These are phyloP conservation scores for Phlebopus sp. DNA, from an alignment of 1,284 basidiomycete species.

Conservation along the genomic window DNA sequence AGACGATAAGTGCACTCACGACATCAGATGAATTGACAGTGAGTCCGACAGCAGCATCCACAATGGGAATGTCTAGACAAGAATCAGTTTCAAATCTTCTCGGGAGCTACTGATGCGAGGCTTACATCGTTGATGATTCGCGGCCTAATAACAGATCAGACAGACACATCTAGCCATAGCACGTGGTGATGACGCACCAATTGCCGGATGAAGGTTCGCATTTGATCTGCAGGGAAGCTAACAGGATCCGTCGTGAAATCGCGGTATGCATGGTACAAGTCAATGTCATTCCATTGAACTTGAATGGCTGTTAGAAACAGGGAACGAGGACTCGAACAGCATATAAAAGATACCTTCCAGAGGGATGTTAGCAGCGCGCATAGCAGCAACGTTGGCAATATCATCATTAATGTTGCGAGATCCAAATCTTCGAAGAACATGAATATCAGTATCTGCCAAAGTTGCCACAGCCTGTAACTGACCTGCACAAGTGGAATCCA, in stretches of 20 bases:
- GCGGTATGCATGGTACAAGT: conserved; percentile 59
- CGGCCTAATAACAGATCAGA: conserved; percentile 11
- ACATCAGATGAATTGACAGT: conserved; percentile 34
- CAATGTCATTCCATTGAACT: conserved; percentile 75
- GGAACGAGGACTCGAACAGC: background rate
- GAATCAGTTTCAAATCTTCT: background rate
- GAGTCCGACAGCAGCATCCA: conserved; percentile 34
- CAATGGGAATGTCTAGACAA: conserved; percentile 36
- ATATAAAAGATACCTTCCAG: conserved; percentile 45
- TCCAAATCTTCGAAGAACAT: conserved; percentile 41
- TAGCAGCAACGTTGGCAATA: conserved; percentile 45
- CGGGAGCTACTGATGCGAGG: background rate
- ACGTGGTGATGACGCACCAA: conserved; percentile 42
- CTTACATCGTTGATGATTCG: conserved; percentile 38
- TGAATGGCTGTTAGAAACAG: background rate
- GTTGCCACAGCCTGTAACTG: conserved; percentile 1
- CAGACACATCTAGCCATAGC: background rate
- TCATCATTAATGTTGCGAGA: conserved; percentile 44
- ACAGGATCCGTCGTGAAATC: conserved; percentile 67
- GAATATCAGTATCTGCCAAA: background rate
- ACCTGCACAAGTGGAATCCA: conserved; percentile 66
- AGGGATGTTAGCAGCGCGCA: conserved; percentile 57
- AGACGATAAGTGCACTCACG: conserved; percentile 18
- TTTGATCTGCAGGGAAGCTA: conserved; percentile 55
- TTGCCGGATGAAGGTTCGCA: conserved; percentile 54